Evolutionary conservation across 2,329 filamentous ascomycete species (phyloP).

Genomic region (Aspergillus tanneri): DNA sequence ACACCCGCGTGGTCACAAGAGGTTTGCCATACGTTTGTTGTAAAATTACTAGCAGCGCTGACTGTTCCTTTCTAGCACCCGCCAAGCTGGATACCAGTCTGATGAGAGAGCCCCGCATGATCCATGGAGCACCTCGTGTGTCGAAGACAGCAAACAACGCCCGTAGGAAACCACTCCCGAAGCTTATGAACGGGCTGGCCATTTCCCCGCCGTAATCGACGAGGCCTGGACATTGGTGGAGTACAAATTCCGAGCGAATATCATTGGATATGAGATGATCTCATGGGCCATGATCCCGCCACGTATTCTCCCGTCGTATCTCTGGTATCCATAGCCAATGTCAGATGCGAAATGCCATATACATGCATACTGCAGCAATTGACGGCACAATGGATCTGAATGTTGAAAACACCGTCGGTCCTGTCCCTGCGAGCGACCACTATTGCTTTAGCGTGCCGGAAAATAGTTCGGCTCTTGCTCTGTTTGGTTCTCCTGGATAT

Average conservation of each 20-base stretch:
- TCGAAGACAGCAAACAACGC: conserved; percentile 47
- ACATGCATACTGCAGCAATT: conserved; percentile 2
- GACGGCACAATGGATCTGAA: neutral
- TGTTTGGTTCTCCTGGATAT: no score
- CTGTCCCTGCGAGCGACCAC: conserved; percentile 2
- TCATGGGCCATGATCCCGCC: conserved; percentile 9
- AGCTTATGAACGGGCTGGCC: conserved; percentile 43
- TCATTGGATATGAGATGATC: conserved; percentile 10
- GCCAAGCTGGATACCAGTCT: conserved; percentile 79
- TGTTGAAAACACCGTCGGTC: conserved; percentile 10
- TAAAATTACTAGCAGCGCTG: conserved; percentile 28
- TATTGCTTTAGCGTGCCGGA: conserved; percentile 2
- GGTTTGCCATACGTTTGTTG: conserved; percentile 32
- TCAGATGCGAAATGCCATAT: conserved; percentile 1
- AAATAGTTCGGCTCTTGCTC: no score
- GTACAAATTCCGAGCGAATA: conserved; percentile 14
- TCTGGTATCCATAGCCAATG: conserved; percentile 6
- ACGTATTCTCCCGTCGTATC: conserved; percentile 12
- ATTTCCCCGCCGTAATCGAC: conserved; percentile 34
- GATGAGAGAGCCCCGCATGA: conserved; percentile 88
- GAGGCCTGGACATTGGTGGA: conserved; percentile 18
- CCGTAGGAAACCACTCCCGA: conserved; percentile 44
- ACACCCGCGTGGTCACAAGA: conserved; percentile 51
- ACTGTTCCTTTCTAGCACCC: conserved; percentile 60
- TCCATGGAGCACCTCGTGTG: conserved; percentile 77